A percentile compares a stretch with the other conserved stretches of the same genome.
Conservation (phyloP, 345 rosid species). For the Arabidopsis thaliana region TAIR10.1 NC_003074.8:20888001-20888500, state of each 20-base stretch:
- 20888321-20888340: constrained; percentile 11
- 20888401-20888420: constrained; percentile 60
- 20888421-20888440: constrained; percentile 65
- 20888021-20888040: constrained; percentile 62
- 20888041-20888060: constrained; percentile 9
- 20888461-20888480: constrained; percentile 76
- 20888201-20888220: constrained; percentile 62
- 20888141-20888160: constrained; percentile 55
- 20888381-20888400: constrained; percentile 58
- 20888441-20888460: constrained; percentile 69
- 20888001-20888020: constrained; percentile 71
- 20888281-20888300: constrained; percentile 75
- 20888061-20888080: neutral
- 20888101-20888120: constrained; percentile 66
- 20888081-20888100: constrained; percentile 17
- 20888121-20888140: constrained; percentile 68
- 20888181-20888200: constrained; percentile 53
- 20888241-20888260: constrained; percentile 95
- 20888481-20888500: constrained; percentile 74
- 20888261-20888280: constrained; percentile 82
- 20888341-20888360: constrained; percentile 3
- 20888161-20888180: constrained; percentile 59
- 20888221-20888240: constrained; percentile 75
- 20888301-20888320: neutral
- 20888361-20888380: constrained; percentile 55